These are phyloP conservation scores for Amborella trichopoda DNA, from an alignment of 164 flowering plant genomes.

Conservation along the genomic window DNA sequence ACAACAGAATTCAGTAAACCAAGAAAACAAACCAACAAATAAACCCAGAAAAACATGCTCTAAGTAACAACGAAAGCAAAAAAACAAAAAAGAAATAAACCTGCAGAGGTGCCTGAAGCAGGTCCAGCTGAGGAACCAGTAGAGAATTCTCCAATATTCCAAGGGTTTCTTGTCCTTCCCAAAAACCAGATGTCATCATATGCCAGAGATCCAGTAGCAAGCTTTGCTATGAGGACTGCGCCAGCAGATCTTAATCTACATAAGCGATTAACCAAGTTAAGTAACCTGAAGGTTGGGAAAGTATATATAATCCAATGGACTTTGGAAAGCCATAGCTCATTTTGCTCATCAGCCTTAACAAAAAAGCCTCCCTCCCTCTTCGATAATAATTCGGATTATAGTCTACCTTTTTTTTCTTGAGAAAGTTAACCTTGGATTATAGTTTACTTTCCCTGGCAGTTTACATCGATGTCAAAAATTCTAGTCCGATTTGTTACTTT, in stretches of 20 bases:
- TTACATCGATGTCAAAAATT: too few relatives aligned
- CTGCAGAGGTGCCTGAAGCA: conserved; percentile 87
- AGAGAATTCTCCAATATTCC: conserved; percentile 87
- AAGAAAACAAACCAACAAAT: neutral
- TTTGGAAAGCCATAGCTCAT: too few relatives aligned
- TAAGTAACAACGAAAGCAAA: neutral
- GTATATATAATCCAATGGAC: too few relatives aligned
- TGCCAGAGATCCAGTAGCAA: conserved; percentile 81
- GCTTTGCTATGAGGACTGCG: conserved; percentile 84
- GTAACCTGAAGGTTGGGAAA: neutral
- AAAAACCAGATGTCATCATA: conserved; percentile 98
- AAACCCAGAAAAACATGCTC: neutral
- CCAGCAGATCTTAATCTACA: conserved; percentile 72
- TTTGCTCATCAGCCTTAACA: too few relatives aligned
- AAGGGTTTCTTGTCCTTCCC: conserved; percentile 91
- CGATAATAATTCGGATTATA: too few relatives aligned
- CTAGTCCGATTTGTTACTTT: conserved; percentile 24
- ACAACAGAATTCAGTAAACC: too few relatives aligned
- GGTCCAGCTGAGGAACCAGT: conserved; percentile 98
- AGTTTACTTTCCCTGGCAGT: too few relatives aligned
- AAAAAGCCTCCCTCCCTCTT: too few relatives aligned
- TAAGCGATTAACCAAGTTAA: neutral
- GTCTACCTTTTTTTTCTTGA: too few relatives aligned
- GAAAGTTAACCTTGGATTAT: too few relatives aligned
- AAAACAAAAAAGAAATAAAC: conserved; percentile 18